Evolutionary conservation across 805 yeast genomes (phyloP).

Genomic region (Kazachstania psychrophila): DNA sequence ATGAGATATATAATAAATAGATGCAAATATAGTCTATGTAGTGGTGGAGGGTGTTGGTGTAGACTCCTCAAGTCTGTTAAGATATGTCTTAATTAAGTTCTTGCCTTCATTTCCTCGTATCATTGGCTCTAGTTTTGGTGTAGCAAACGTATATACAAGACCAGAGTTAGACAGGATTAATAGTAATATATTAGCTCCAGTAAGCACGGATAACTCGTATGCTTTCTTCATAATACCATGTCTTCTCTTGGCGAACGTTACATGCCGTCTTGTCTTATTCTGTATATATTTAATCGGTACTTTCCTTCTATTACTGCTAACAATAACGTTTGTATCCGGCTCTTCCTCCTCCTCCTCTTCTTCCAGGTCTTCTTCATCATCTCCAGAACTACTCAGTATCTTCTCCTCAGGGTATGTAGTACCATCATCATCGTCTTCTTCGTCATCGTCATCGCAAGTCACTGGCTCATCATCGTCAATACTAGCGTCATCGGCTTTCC

Average conservation of each 20-base stretch:
- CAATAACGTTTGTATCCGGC: neutral
- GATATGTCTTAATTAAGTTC: slow-evolving; percentile 88
- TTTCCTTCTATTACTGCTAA: slow-evolving; percentile 7
- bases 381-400: neutral
- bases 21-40: too few relatives aligned
- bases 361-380: slow-evolving; percentile 2
- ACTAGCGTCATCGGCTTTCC: neutral
- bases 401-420: neutral
- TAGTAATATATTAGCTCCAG: slow-evolving; percentile 90
- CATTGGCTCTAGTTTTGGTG: slow-evolving; percentile 91
- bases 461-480: neutral
- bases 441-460: slow-evolving; percentile 5
- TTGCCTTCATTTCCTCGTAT: slow-evolving; percentile 93
- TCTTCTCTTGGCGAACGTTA: slow-evolving; percentile 93
- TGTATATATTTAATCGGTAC: slow-evolving; percentile 71
- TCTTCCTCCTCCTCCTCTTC: slow-evolving; percentile 6
- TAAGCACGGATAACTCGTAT: slow-evolving; percentile 85
- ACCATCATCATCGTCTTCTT: slow-evolving; percentile 2
- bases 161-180: slow-evolving; percentile 93
- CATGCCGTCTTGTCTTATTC: slow-evolving; percentile 92
- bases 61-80: slow-evolving; percentile 65
- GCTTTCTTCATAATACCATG: slow-evolving; percentile 99
- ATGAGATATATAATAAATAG: too few relatives aligned
- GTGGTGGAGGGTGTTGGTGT: too few relatives aligned
- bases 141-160: slow-evolving; percentile 89